These are phyloP conservation scores for Adansonia digitata DNA, from an alignment of 345 rosid species.

Conservation along the genomic window DNA sequence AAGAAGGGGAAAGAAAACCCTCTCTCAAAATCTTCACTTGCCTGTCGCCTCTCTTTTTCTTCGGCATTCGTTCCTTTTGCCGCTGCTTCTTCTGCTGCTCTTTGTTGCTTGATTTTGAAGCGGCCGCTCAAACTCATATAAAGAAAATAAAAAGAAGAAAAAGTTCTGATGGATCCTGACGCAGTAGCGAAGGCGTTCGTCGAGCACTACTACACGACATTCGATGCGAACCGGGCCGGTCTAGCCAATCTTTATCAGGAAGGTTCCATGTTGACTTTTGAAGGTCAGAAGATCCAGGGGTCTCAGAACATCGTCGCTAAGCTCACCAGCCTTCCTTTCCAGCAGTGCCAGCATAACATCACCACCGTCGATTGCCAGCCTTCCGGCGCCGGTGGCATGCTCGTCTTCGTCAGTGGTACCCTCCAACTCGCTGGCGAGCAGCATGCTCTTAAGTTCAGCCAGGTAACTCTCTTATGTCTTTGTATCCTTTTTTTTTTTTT, in stretches of 20 bases:
- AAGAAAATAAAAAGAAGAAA: background rate
- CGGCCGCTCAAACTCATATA: background rate
- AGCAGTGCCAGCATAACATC: slow-evolving; percentile 85
- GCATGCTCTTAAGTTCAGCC: slow-evolving; percentile 93
- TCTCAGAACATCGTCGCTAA: slow-evolving; percentile 71
- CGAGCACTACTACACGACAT: slow-evolving; percentile 80
- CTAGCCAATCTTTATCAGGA: slow-evolving; percentile 77
- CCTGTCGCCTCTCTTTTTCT: background rate
- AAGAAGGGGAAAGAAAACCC: background rate
- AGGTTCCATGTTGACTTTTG: slow-evolving; percentile 83
- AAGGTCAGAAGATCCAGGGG: slow-evolving; percentile 92
- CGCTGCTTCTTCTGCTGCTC: background rate
- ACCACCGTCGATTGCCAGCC: slow-evolving; percentile 94
- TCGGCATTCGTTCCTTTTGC: background rate
- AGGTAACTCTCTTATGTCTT: slow-evolving; percentile 38
- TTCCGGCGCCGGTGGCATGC: slow-evolving; percentile 84
- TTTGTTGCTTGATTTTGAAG: slow-evolving; percentile 22
- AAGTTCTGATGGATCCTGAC: slow-evolving; percentile 69
- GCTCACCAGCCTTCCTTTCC: slow-evolving; percentile 80
- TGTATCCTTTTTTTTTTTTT: background rate
- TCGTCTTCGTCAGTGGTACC: slow-evolving; percentile 87
- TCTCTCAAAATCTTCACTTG: background rate
- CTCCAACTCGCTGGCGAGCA: slow-evolving; percentile 91
- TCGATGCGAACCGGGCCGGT: slow-evolving; percentile 65
- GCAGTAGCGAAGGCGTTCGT: slow-evolving; percentile 84